Evolutionary conservation across 2,329 filamentous ascomycete genomes (phyloP).

Genomic region (Tricladium varicosporioides): DNA sequence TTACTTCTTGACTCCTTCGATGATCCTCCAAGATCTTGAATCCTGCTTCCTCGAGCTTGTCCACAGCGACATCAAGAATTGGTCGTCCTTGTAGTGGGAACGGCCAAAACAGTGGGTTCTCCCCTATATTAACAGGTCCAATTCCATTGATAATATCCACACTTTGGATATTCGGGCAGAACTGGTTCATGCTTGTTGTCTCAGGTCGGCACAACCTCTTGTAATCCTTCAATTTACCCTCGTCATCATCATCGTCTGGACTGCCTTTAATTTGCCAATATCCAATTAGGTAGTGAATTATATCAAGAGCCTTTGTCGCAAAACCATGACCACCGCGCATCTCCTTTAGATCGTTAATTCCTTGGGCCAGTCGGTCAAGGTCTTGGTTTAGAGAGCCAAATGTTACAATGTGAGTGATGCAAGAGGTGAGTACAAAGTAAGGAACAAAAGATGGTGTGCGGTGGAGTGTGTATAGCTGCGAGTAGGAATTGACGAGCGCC

Average conservation of each 20-base stretch:
- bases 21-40: conserved; percentile 17
- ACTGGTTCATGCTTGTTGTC: conserved; percentile 23
- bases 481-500: conserved; percentile 33
- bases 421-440: conserved; percentile 31
- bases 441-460: conserved; percentile 35
- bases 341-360: conserved; percentile 56
- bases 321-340: conserved; percentile 49
- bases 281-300: conserved; percentile 54
- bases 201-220: conserved; percentile 27
- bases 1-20: background rate
- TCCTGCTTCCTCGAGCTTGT: conserved; percentile 15
- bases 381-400: conserved; percentile 27
- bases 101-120: conserved; percentile 30
- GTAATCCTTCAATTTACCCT: conserved; percentile 36
- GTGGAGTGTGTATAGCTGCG: conserved; percentile 31
- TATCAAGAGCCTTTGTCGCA: conserved; percentile 34
- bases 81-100: conserved; percentile 32
- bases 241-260: conserved; percentile 38
- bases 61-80: conserved; percentile 13
- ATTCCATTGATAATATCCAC: conserved; percentile 34
- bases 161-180: conserved; percentile 23
- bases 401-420: conserved; percentile 27
- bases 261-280: conserved; percentile 57
- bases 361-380: conserved; percentile 47
- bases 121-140: conserved; percentile 2